Evolutionary conservation across 495 filamentous ascomycete genomes (phyloP), one percentile per base, ranked within the genome.

Genomic region (Darksidea phi): DNA sequence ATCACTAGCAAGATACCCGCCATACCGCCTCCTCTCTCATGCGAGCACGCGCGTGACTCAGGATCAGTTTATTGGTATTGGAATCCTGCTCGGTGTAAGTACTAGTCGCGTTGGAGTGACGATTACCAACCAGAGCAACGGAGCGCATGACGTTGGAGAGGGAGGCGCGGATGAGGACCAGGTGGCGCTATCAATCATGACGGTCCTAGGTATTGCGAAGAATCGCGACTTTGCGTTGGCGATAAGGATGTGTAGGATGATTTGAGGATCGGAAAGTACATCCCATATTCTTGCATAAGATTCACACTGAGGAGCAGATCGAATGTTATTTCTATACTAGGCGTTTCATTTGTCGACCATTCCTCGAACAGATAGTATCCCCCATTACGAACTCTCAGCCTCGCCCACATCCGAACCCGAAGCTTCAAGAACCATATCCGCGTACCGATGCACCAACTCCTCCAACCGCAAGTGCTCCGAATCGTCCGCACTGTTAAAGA

Each of bases 11-110:
- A 21, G 42, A 57, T 48, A 47, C 18, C n/a, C 21, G 47, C 34
- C 54, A 57, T 57, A 57, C 37, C 54, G 46, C 41, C 21, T 57
- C 42, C 24, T 57, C 54, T 57, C 42, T 57, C 26, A 57, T 57
- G 28, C 38, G 23, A 57, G 54, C 12, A 36, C 54, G 54, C 21
- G 41, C 42, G 41, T 57, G 26, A 38, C 42, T 47, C 1, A 57
- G 54, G 54, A 47, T 21, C 54, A 24, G 38, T 38, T 57, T 24
- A 32, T 47, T 34, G 38, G 17, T 18, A 57, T 57, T 47, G 41
- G 42, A 46, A 36, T 57, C 54, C 54, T 57, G 25, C 54, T 17
- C 54, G 21, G 54, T 47, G 28, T 57, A 21, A 57, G 37, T 13
- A 46, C 15, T 47, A 32, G 15, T 34, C 23, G 13, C 23, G 54